Evolutionary conservation across 495 filamentous ascomycete genomes (phyloP).

Genomic region (Aeminium ludgeri): DNA sequence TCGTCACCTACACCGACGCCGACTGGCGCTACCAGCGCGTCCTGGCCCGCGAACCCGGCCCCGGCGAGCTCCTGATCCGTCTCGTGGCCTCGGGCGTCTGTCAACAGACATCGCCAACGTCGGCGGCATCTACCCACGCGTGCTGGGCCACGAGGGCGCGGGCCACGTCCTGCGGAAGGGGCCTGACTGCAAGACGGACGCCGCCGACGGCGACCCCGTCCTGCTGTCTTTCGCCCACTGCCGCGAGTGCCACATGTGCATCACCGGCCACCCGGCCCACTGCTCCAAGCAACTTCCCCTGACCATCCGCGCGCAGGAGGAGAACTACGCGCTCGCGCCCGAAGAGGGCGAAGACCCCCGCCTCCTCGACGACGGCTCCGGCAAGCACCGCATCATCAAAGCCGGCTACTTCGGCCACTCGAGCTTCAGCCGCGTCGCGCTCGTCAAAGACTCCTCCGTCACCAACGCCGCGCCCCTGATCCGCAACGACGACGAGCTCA

Average conservation of each 20-base stretch:
- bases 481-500: conserved; percentile 14
- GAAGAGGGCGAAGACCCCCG: background rate
- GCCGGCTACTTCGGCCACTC: conserved; percentile 19
- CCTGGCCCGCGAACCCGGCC: conserved; percentile 3
- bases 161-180: background rate
- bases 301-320: background rate
- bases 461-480: conserved; percentile 17
- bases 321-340: background rate
- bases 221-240: conserved; percentile 23
- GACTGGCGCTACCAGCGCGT: conserved; percentile 1
- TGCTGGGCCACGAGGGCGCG: conserved; percentile 19
- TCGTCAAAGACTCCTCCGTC: conserved; percentile 20
- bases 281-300: background rate
- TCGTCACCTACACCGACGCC: conserved; percentile 1
- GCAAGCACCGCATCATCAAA: conserved; percentile 1
- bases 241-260: conserved; percentile 19
- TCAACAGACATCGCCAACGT: conserved; percentile 11
- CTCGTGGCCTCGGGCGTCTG: conserved; percentile 16
- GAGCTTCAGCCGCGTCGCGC: conserved; percentile 10
- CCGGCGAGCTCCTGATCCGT: conserved; percentile 15
- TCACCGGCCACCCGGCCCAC: background rate
- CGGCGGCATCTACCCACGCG: conserved; percentile 5
- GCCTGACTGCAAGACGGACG: background rate
- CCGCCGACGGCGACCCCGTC: conserved; percentile 12
- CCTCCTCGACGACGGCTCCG: background rate